Evolutionary conservation across 768 basidiomycete species (phyloP).

Genomic region (Boletus subparvulus): DNA sequence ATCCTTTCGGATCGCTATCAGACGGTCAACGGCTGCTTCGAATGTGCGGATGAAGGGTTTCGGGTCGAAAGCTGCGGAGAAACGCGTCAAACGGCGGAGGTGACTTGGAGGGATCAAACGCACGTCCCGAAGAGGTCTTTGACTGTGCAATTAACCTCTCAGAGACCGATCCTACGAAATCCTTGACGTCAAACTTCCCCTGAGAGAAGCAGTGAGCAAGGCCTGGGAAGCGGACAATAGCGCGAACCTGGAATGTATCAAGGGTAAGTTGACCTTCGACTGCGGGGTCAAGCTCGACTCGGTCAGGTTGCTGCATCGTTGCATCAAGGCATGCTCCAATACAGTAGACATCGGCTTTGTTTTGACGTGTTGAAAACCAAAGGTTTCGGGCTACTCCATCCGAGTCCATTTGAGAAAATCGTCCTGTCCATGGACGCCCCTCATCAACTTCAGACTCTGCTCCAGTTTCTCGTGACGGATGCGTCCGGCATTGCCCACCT

Average conservation of each 20-base stretch:
- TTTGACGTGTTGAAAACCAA: constrained; percentile 34
- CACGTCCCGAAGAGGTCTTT: constrained; percentile 79
- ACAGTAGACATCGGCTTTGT: constrained; percentile 13
- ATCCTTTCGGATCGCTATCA: constrained; percentile 85
- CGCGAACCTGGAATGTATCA: constrained; percentile 52
- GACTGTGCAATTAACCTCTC: constrained; percentile 88
- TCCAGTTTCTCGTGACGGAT: constrained; percentile 74
- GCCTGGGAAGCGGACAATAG: background rate
- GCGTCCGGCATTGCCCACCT: constrained; percentile 56
- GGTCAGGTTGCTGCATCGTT: constrained; percentile 26
- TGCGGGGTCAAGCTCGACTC: constrained; percentile 46
- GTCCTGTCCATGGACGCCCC: constrained; percentile 40
- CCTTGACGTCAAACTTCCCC: constrained; percentile 91
- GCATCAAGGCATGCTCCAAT: background rate
- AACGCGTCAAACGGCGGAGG: constrained; percentile 7
- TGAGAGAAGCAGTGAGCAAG: constrained; percentile 29
- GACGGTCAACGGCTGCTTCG: constrained; percentile 84
- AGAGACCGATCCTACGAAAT: constrained; percentile 81
- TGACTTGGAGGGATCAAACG: constrained; percentile 35
- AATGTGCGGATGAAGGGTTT: constrained; percentile 92
- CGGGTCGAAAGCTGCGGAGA: constrained; percentile 79
- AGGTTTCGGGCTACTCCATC: constrained; percentile 1
- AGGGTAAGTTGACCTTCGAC: constrained; percentile 54
- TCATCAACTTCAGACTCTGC: constrained; percentile 59
- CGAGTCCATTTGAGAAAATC: background rate